Base-by-base conservation (phyloP, 2,329 filamentous ascomycete genomes). In the Penicillium griseofulvum region DNA sequence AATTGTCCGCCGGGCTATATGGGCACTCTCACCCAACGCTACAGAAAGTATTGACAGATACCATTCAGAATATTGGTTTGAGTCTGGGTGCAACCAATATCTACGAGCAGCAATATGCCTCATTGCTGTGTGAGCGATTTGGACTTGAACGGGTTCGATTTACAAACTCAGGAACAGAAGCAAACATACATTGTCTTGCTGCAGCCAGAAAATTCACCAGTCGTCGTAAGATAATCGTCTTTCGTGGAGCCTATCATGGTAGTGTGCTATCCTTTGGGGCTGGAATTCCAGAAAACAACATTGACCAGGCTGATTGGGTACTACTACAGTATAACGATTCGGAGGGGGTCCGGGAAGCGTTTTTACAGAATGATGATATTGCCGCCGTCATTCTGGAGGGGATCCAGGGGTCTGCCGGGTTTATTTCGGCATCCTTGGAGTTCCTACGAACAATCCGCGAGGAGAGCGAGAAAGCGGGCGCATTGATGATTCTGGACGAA, bases 401-500 rank as follows among this genome's bases (percentile, higher is more conserved):
- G 0, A 84, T 90, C 79, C 84, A 88, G 60, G 86, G 85, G 0
- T 78, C 81, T 3, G 85, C 81, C 0, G 86, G 87, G 0, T 83
- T 80, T 50, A 79, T 85, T 6, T 72, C 76, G 0, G 85, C 75
- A 0, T 75, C 71, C 0, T 49, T 46, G 1, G 77, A 78, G 17
- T 89, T 88, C 59, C 68, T 88, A 26, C 56, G 68, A 10, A 75
- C 75, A 1, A 70, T 87, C 5, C 80, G 81, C 42, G 68, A 75
- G 0, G 72, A 76, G 6, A 79, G 83, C 1, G 73, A 70, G 29
- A 71, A 78, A 64, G 70, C 75, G 0, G 81, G 80, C 1, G 82
- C 82, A 0, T 55, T 90, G 0, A 80, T 90, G 59, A 84, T 90
- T 34, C 74, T 88, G 14, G 87, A 90, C 66, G 87, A 90, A 70